Evolutionary conservation across 306 rosid species (phyloP), one percentile per base, ranked within the genome.

Genomic region (Ziziphus jujuba): DNA sequence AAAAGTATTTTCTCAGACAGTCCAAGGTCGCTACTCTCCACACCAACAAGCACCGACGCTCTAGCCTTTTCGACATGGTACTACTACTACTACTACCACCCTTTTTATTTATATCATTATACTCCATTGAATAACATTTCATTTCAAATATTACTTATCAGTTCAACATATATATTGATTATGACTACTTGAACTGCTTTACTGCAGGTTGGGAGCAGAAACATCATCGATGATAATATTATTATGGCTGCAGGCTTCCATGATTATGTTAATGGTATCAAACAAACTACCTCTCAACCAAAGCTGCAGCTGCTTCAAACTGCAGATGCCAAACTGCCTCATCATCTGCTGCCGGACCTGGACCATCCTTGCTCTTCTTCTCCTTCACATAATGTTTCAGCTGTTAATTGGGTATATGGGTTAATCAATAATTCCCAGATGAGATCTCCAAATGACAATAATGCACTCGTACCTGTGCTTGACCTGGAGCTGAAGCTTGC

Each of bases 31-130:
- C 20, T 6, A 70, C 95, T 20, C 69, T 67, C 31, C 65, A 81
- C 19, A 67, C 77, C 77, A 87, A 83, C 60, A 92, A 89, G 81
- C 83, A 86, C 73, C 70, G 91, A 22, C 95, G 96, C 59, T 83
- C 97, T 54, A 93, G 97, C 73, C 96, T 93, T 69, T 90, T 93
- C 61, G 96, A 93, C 75, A 70, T 81, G 93, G 84, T 87, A 66
- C n/a, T n/a, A n/a, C n/a, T n/a, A n/a, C n/a, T n/a, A n/a, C n/a
- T n/a, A n/a, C n/a, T n/a, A 35, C 40, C 3, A 35, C 40, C 40
- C 8, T 35, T 9, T 61, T 56, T 53, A 13, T 3, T 65, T 35
- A 31, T 28, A 6, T 2, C 36, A 11, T n/a, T n/a, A n/a, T n/a
- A n/a, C n/a, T n/a, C n/a, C n/a, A n/a, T n/a, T n/a, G n/a, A n/a